Conservation (phyloP, 2,329 filamentous ascomycete genomes). For the Colletotrichum endophyticum region DNA sequence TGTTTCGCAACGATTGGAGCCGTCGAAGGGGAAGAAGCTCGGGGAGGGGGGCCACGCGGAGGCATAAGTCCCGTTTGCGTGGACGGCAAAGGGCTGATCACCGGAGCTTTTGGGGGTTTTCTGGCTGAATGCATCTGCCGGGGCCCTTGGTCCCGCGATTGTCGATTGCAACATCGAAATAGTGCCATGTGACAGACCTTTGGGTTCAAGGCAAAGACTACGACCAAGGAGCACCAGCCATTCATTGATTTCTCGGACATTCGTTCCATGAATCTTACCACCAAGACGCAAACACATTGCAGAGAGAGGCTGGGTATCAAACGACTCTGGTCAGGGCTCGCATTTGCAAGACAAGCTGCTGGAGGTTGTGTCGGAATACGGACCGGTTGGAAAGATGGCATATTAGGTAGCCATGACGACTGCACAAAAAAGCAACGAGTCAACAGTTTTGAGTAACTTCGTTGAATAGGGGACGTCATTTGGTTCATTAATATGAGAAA, state of each 20-base stretch:
- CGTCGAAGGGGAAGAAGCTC: not conserved
- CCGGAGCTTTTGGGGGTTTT: not conserved
- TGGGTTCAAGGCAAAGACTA: not conserved
- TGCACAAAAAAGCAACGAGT: not conserved
- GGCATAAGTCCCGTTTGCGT: not conserved
- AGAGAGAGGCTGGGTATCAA: not conserved
- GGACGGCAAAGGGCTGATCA: not conserved
- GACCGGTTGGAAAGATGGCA: not conserved
- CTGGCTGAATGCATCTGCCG: conserved; percentile 1
- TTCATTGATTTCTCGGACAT: not conserved
- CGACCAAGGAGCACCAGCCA: not conserved
- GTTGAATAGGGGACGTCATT: not conserved
- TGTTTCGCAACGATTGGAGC: not conserved
- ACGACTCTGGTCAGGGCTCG: not conserved
- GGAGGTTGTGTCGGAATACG: not conserved
- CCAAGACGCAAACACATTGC: not conserved
- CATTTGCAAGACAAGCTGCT: not conserved
- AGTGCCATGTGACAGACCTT: conserved; percentile 1
- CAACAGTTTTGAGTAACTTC: not conserved
- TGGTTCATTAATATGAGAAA: conserved; percentile 4
- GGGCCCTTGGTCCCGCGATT: conserved; percentile 1
- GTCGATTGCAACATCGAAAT: conserved; percentile 1
- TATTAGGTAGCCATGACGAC: not conserved
- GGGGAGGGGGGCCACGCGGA: no score
- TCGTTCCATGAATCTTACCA: not conserved